Evolutionary conservation across 345 rosid species (phyloP), one percentile per base, ranked within the genome.

Genomic region (Populus pruinosa): DNA sequence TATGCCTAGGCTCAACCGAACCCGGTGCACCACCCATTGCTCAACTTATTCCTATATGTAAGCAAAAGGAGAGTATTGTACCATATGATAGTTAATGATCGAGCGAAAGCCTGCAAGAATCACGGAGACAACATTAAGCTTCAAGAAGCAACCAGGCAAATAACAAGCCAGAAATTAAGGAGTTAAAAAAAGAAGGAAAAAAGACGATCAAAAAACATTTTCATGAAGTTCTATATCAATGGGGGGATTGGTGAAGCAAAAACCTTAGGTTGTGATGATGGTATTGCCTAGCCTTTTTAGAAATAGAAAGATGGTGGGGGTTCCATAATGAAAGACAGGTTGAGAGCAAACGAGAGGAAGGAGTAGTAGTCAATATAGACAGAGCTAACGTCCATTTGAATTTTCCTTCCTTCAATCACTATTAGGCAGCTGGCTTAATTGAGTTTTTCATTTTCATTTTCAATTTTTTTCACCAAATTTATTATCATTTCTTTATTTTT

Each of bases 341-440:
- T 44, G 81, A 70, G 70, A 86, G 85, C 56, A 76, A n/a, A 59
- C n/a, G 29, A 36, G 47, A 43, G 14, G 72, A 50, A 70, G 68
- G 33, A 29, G 33, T 33, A 39, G 77, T 16, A 38, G 67, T 55
- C 86, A 76, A 85, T 85, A 78, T 85, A 76, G 81, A 72, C 2
- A 56, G 12, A 27, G 35, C 62, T 85, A 71, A 79, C 94, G 82
- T 92, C 78, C 83, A 72, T 73, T 87, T 81, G 69, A 91, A 90
- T 88, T 85, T 81, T 89, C 83, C 82, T 70, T 73, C 31, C 29
- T 59, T 59, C 29, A 27, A 27, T 27, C 69, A 29, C 23, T 62
- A 21, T 6, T 20, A 8, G 18, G 64, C 33, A 43, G 47, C 47
- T 43, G n/a, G 14, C 29, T 20, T 9, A 31, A 14, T 56, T 20